These are phyloP conservation scores for Penicillium sp. DNA, from an alignment of 2,329 filamentous ascomycete genomes.

Conservation along the genomic window DNA sequence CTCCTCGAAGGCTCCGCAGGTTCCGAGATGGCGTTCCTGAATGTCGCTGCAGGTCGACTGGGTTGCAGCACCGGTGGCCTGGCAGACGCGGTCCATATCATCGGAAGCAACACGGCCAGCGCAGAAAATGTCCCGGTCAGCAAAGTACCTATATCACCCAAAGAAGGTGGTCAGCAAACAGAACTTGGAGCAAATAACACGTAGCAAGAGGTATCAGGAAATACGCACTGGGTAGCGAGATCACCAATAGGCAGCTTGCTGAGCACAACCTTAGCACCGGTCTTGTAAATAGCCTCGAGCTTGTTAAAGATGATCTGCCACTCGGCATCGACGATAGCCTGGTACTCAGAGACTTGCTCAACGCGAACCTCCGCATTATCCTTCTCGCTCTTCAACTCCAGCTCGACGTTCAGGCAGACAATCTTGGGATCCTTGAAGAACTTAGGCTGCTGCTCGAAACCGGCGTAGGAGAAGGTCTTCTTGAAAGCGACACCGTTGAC, in stretches of 20 bases:
- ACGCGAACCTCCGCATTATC: slow-evolving; percentile 98
- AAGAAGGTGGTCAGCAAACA: background rate
- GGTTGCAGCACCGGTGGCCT: slow-evolving; percentile 87
- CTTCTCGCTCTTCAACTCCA: slow-evolving; percentile 98
- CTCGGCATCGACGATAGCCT: slow-evolving; percentile 97
- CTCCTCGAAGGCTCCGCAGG: slow-evolving; percentile 89
- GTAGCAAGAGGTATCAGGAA: slow-evolving; percentile 19
- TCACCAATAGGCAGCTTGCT: slow-evolving; percentile 98
- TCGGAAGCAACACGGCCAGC: slow-evolving; percentile 88
- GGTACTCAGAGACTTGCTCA: slow-evolving; percentile 98
- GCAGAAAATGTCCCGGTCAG: slow-evolving; percentile 97
- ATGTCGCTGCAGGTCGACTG: slow-evolving; percentile 98
- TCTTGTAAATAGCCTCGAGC: slow-evolving; percentile 91
- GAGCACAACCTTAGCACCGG: slow-evolving; percentile 94
- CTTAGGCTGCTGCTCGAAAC: slow-evolving; percentile 99
- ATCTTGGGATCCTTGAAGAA: slow-evolving; percentile 93
- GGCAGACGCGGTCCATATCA: slow-evolving; percentile 94
- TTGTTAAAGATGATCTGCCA: slow-evolving; percentile 99
- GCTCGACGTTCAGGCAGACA: slow-evolving; percentile 94
- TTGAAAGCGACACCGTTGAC: slow-evolving; percentile 99
- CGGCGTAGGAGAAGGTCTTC: slow-evolving; percentile 98
- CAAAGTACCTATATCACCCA: slow-evolving; percentile 67
- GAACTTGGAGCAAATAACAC: background rate
- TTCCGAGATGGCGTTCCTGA: slow-evolving; percentile 82
- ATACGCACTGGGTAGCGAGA: slow-evolving; percentile 77